A percentile compares a stretch with the other conserved stretches of the same genome.
Evolutionary conservation across 2,329 filamentous ascomycete species (phyloP).

Genomic region (Microthyrium microscopicum): DNA sequence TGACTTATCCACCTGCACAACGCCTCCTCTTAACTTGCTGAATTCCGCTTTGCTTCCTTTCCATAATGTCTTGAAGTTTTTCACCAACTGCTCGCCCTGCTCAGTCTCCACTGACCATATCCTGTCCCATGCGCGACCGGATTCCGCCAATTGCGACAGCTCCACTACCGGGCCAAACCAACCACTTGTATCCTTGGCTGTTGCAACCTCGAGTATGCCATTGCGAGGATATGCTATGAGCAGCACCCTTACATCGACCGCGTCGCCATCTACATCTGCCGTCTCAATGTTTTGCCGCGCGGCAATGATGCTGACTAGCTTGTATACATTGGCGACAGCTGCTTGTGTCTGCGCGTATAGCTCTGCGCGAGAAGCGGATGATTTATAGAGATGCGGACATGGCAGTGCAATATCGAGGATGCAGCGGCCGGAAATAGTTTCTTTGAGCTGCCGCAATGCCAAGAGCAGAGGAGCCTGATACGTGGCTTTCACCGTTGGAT

Average conservation of each 20-base stretch:
- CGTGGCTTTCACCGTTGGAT: constrained; percentile 24
- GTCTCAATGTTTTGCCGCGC: constrained; percentile 45
- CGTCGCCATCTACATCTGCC: constrained; percentile 48
- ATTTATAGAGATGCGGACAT: constrained; percentile 42
- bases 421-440: constrained; percentile 13
- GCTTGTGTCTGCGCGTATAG: constrained; percentile 54
- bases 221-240: constrained; percentile 44
- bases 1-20: constrained; percentile 13
- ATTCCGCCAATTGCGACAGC: constrained; percentile 28
- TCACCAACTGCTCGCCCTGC: constrained; percentile 41
- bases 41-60: constrained; percentile 16
- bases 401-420: constrained; percentile 45
- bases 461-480: constrained; percentile 25
- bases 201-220: constrained; percentile 10
- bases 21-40: constrained; percentile 19
- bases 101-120: constrained; percentile 53
- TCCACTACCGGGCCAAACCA: constrained; percentile 38
- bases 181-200: constrained; percentile 11
- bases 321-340: constrained; percentile 64
- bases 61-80: constrained; percentile 22
- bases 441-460: constrained; percentile 24
- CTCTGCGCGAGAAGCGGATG: constrained; percentile 33
- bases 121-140: constrained; percentile 40
- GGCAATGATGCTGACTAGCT: constrained; percentile 57
- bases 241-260: constrained; percentile 57